Evolutionary conservation across 2,329 filamentous ascomycete genomes (phyloP).

Genomic region (Onygenales sp.): DNA sequence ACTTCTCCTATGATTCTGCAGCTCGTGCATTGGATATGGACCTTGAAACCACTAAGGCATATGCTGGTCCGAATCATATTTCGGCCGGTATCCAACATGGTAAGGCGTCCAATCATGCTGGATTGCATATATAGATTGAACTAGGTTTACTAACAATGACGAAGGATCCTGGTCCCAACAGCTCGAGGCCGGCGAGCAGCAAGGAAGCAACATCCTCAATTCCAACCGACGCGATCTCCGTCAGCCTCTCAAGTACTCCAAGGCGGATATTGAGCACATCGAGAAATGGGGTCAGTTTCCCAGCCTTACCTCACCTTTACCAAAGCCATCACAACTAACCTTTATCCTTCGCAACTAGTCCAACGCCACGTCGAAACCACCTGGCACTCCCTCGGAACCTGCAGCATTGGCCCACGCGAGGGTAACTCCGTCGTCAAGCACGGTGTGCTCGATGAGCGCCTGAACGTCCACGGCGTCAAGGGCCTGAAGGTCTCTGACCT

Average conservation of each 20-base stretch:
- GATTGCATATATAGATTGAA: slow-evolving; percentile 10
- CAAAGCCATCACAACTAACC: slow-evolving; percentile 1
- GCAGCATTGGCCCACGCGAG: slow-evolving; percentile 66
- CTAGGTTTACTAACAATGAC: background rate
- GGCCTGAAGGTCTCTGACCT: slow-evolving; percentile 69
- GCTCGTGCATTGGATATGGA: slow-evolving; percentile 65
- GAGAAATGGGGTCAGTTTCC: slow-evolving; percentile 47
- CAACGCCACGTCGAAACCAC: slow-evolving; percentile 68
- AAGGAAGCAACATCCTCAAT: slow-evolving; percentile 47
- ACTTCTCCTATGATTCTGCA: slow-evolving; percentile 60
- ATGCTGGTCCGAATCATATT: slow-evolving; percentile 63
- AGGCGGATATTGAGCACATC: slow-evolving; percentile 45
- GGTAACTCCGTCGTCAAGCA: slow-evolving; percentile 75
- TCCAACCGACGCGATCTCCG: slow-evolving; percentile 53
- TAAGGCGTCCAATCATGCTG: slow-evolving; percentile 15
- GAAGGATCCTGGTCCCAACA: slow-evolving; percentile 53
- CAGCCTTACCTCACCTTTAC: slow-evolving; percentile 7
- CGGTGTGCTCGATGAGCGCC: slow-evolving; percentile 60
- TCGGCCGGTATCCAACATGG: slow-evolving; percentile 64
- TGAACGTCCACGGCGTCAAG: slow-evolving; percentile 70
- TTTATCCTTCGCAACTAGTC: slow-evolving; percentile 36
- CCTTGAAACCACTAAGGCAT: slow-evolving; percentile 63
- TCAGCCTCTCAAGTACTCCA: slow-evolving; percentile 57
- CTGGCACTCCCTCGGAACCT: slow-evolving; percentile 60
- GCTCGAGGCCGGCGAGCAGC: slow-evolving; percentile 45